phyloP scores from a whole-genome alignment of 371 early-diverging fungal species.

The Funneliformis caledonium region DNA sequence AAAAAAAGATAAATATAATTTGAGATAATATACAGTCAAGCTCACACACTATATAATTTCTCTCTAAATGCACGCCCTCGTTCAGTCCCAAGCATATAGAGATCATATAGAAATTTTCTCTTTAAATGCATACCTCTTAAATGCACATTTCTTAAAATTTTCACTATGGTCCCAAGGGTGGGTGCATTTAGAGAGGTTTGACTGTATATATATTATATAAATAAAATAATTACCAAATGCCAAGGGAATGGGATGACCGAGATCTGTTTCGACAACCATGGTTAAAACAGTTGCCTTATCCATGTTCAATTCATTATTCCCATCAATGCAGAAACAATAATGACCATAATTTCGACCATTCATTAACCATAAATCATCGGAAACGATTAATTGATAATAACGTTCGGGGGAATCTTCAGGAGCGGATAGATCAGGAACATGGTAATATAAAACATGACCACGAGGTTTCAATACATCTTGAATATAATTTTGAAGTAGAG shows the following conservation, averaged over 20 bases:
- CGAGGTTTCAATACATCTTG: conserved; percentile 33
- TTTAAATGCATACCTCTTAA: too few relatives aligned
- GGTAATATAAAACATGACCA: conserved; percentile 36
- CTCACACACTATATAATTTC: too few relatives aligned
- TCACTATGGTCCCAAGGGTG: too few relatives aligned
- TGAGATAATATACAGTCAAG: background rate
- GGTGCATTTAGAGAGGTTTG: too few relatives aligned
- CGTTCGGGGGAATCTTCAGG: conserved; percentile 19
- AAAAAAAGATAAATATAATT: background rate
- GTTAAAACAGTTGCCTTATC: conserved; percentile 29
- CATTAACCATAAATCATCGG: conserved; percentile 30
- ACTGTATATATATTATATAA: background rate
- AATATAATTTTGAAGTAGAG: conserved; percentile 29
- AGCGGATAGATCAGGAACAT: conserved; percentile 18
- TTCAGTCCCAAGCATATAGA: too few relatives aligned
- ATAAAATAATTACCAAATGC: conserved; percentile 8
- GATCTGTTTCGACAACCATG: conserved; percentile 9
- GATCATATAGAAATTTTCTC: too few relatives aligned
- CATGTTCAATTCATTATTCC: conserved; percentile 32
- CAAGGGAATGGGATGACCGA: background rate
- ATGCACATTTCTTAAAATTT: too few relatives aligned
- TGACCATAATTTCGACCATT: conserved; percentile 26
- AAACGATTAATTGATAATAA: conserved; percentile 35
- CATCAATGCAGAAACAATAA: conserved; percentile 26
- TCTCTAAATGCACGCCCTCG: too few relatives aligned